phyloP scores from a whole-genome alignment of 768 basidiomycete genomes.

The Naganishia onofrii region DNA sequence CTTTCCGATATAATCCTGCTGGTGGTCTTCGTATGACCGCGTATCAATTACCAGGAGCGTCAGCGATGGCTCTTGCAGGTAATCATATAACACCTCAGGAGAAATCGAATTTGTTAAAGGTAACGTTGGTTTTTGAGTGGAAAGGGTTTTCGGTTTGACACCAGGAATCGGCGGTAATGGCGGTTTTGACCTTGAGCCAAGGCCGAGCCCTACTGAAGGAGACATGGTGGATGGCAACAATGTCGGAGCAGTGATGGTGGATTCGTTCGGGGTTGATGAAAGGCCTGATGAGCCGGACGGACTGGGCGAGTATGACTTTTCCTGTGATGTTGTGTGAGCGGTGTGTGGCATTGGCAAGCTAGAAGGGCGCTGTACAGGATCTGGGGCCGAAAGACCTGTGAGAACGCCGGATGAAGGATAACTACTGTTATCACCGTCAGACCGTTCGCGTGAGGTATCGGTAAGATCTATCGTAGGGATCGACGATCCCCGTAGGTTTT shows the following conservation, averaged over 20 bases:
- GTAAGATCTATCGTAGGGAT: neutral
- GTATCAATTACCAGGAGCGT: conserved; percentile 78
- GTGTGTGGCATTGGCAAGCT: conserved; percentile 25
- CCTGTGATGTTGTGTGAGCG: neutral
- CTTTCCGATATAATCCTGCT: conserved; percentile 66
- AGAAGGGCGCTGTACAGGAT: conserved; percentile 24
- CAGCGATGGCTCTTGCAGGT: conserved; percentile 57
- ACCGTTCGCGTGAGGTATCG: conserved; percentile 3
- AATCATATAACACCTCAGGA: conserved; percentile 63
- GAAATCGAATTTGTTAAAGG: conserved; percentile 63
- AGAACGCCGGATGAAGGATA: neutral
- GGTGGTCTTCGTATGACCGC: conserved; percentile 72
- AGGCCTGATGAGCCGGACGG: neutral
- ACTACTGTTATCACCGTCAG: neutral
- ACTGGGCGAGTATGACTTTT: conserved; percentile 34
- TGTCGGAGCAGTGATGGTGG: neutral
- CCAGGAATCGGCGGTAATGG: conserved; percentile 14
- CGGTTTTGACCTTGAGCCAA: neutral
- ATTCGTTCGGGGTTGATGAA: neutral
- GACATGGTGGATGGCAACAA: conserved; percentile 22
- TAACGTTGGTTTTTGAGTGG: conserved; percentile 52
- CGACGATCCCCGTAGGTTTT: neutral
- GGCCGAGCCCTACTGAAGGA: neutral
- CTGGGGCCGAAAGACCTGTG: neutral
- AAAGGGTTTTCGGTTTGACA: conserved; percentile 7